Percentiles rank a stretch among this genome's conserved stretches.
Evolutionary conservation across 1,284 basidiomycete species (phyloP).

Genomic region (Rhodotorula sp.): DNA sequence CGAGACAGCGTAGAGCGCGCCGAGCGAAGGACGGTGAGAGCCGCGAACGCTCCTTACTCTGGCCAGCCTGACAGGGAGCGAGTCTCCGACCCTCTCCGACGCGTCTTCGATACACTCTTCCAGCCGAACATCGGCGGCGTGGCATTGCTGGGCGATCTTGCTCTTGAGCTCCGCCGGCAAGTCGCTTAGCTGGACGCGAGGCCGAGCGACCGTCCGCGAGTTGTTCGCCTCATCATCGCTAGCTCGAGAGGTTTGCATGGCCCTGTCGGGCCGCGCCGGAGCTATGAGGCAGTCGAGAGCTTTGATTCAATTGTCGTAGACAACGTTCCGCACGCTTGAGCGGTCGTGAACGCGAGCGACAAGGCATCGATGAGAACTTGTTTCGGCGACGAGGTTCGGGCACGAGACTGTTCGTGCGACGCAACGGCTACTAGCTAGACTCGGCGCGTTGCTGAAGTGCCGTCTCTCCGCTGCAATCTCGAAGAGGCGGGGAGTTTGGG

Average conservation of each 20-base stretch:
- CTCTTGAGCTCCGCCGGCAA: background rate
- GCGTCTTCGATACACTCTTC: background rate
- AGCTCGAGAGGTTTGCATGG: background rate
- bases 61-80: background rate
- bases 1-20: background rate
- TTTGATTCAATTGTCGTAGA: too few relatives aligned
- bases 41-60: background rate
- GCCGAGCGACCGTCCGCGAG: background rate
- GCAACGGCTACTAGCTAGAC: too few relatives aligned
- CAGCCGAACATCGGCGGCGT: background rate
- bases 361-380: too few relatives aligned
- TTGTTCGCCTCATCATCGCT: background rate
- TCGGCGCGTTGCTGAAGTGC: too few relatives aligned
- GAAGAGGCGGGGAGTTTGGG: too few relatives aligned
- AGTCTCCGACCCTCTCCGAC: background rate
- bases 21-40: background rate
- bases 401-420: too few relatives aligned
- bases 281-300: too few relatives aligned
- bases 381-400: too few relatives aligned
- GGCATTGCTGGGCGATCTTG: background rate
- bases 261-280: background rate
- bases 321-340: too few relatives aligned
- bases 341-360: too few relatives aligned
- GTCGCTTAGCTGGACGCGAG: background rate
- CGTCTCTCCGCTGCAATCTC: too few relatives aligned